A percentile compares a stretch with the other conserved stretches of the same genome.
Evolutionary conservation across 2,329 filamentous ascomycete genomes (phyloP).

Genomic region (Botryotinia narcissicola): DNA sequence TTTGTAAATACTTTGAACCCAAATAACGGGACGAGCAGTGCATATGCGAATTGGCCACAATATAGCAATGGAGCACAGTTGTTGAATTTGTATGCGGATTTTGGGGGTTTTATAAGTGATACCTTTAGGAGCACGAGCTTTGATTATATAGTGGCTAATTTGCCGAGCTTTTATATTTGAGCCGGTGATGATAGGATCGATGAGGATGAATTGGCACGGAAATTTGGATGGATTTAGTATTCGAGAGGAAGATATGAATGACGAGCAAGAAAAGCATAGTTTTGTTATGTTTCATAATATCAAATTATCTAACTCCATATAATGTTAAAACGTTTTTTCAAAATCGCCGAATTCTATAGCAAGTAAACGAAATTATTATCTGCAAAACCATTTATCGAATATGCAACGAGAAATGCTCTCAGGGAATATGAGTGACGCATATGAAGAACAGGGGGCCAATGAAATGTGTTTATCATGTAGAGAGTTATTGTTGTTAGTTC

Average conservation of each 20-base stretch:
- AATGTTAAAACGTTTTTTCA: neutral
- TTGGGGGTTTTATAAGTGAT: slow-evolving; percentile 45
- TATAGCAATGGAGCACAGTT: slow-evolving; percentile 48
- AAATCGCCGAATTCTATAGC: neutral
- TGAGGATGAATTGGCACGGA: neutral
- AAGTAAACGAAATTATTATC: no score
- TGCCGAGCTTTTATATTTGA: slow-evolving; percentile 30
- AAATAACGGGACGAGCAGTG: slow-evolving; percentile 51
- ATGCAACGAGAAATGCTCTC: neutral
- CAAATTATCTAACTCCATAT: neutral
- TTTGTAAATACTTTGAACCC: slow-evolving; percentile 72
- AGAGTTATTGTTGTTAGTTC: neutral
- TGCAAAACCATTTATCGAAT: neutral
- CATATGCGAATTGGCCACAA: slow-evolving; percentile 50
- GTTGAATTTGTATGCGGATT: slow-evolving; percentile 46
- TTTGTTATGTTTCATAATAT: neutral
- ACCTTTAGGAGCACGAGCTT: slow-evolving; percentile 48
- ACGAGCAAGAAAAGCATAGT: neutral
- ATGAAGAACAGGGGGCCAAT: neutral
- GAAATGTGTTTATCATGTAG: neutral
- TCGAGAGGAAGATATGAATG: neutral
- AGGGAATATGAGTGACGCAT: neutral
- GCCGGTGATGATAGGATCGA: neutral
- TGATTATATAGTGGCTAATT: slow-evolving; percentile 41
- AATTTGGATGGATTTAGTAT: no score